Evolutionary conservation across 257 asterid genomes (phyloP).

Genomic region (Solanum rostratum): DNA sequence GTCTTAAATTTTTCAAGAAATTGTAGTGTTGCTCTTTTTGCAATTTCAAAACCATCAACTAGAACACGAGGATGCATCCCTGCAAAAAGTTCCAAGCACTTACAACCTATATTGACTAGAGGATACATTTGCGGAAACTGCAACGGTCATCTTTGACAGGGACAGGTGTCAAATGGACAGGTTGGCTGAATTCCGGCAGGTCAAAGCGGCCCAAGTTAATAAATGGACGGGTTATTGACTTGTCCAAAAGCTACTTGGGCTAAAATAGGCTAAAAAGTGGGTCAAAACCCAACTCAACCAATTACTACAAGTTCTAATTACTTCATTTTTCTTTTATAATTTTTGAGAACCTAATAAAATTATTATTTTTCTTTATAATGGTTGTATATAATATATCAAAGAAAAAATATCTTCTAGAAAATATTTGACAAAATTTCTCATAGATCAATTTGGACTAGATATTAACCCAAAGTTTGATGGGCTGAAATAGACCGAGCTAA

Average conservation of each 20-base stretch:
- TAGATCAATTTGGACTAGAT: not conserved
- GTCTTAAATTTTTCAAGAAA: constrained; percentile 93
- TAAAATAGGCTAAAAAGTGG: not conserved
- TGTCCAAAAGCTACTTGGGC: not conserved
- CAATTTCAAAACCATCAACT: constrained; percentile 96
- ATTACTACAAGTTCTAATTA: not conserved
- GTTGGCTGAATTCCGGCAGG: not conserved
- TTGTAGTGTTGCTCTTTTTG: constrained; percentile 81
- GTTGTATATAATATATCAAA: not conserved
- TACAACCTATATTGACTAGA: constrained; percentile 1
- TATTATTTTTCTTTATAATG: not conserved
- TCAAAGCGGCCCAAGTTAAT: not conserved
- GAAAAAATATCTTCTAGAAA: not conserved
- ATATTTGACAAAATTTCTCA: not conserved
- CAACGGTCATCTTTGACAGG: not conserved
- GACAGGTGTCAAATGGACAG: not conserved
- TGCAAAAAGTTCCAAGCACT: constrained; percentile 15
- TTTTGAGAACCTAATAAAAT: not conserved
- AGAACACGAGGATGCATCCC: constrained; percentile 99
- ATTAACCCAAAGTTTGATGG: not conserved
- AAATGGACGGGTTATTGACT: not conserved
- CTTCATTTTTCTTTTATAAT: not conserved
- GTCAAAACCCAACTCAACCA: not conserved
- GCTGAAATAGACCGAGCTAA: not conserved
- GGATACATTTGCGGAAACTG: not conserved